Evolutionary conservation across 2,329 filamentous ascomycete genomes (phyloP), one percentile per base, ranked within the genome.

Genomic region (Macroventuria anomochaeta): DNA sequence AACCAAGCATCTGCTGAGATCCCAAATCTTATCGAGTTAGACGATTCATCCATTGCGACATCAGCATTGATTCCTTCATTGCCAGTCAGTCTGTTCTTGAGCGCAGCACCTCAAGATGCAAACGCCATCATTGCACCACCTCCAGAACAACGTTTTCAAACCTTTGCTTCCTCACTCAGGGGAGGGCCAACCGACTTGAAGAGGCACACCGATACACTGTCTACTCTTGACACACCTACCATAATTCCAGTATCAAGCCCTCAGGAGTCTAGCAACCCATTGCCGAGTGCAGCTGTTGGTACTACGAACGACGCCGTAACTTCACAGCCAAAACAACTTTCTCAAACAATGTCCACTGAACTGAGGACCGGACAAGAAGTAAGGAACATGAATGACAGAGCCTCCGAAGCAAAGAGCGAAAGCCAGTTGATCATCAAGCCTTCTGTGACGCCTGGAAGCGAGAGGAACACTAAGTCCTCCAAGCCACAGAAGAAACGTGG

Each of bases 21-120:
- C 25, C 29, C 13, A 15, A 42, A 43, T 10, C 47, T 50, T 11
- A 50, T 50, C 17, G 39, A 42, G 18, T 33, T 50, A 11, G 47
- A 43, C 8, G 23, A 50, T 8, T 7, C 25, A n/a, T 17, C 25
- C 8, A 17, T 32, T 11, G 11, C 15, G 13, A 25, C 10, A 13
- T 8, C n/a, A 15, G 17, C 21, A 8, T 7, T 34, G 25, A 5
- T 7, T 10, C 28, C 44, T 6, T 12, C 26, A 25, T 8, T 39
- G 18, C 7, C 34, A 23, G 7, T 25, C 10, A 17, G 11, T 47
- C 5, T 26, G 2, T 5, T 29, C 7, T 13, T 25, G 11, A n/a
- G n/a, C 13, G 18, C 29, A 13, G 7, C n/a, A n/a, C n/a, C 28
- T 15, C 18, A 5, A 3, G 20, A 21, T 15, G 20, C 7, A 7